Percentiles rank a stretch among this genome's conserved stretches.
These are phyloP conservation scores for Senna tora DNA, from an alignment of 306 rosid genomes.

Conservation along the genomic window DNA sequence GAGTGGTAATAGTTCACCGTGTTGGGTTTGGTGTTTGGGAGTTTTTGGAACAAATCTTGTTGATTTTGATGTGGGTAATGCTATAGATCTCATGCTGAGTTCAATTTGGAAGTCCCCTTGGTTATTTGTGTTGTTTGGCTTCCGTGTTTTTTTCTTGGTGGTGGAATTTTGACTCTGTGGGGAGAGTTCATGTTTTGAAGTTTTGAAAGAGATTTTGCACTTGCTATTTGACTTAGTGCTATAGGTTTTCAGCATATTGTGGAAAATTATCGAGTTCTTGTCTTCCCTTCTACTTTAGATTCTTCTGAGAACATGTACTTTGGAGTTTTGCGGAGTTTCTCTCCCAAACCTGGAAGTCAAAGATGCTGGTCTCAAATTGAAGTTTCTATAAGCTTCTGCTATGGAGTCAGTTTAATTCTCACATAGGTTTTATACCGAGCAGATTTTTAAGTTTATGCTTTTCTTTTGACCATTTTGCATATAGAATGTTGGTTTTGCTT, in stretches of 20 bases:
- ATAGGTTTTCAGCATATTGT: background rate
- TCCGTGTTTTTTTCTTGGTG: background rate
- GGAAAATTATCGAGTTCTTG: background rate
- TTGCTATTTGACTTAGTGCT: background rate
- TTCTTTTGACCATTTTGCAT: constrained; percentile 15
- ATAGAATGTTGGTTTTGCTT: too few species aligned
- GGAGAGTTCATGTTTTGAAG: background rate
- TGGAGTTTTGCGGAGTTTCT: background rate
- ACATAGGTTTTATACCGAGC: background rate
- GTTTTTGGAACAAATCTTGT: background rate
- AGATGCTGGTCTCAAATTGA: background rate
- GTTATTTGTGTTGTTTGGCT: background rate
- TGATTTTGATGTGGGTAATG: background rate
- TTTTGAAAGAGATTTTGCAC: background rate
- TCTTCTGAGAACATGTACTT: background rate
- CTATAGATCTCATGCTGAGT: constrained; percentile 4
- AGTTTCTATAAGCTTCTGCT: background rate
- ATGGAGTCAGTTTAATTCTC: constrained; percentile 3
- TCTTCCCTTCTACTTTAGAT: background rate
- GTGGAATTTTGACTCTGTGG: background rate
- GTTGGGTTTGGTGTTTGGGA: background rate
- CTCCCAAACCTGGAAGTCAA: background rate
- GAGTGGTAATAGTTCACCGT: background rate
- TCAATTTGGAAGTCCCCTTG: background rate
- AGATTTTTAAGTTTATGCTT: background rate